These are phyloP conservation scores for Paxillus involutus DNA, from an alignment of 768 basidiomycete species.

Conservation along the genomic window DNA sequence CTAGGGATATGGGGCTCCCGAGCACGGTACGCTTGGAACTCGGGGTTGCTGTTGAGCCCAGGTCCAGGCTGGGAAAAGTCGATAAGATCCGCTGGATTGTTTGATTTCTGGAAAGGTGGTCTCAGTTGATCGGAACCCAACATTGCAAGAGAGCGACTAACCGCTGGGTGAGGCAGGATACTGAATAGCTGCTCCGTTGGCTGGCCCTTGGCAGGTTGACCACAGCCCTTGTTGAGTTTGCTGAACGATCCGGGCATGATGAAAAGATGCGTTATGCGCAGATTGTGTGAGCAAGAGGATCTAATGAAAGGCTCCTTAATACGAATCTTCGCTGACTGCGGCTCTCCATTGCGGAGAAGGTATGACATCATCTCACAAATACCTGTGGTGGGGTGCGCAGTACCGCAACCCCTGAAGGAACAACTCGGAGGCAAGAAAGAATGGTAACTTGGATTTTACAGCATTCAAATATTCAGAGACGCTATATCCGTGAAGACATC, in stretches of 20 bases:
- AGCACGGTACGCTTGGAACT: slow-evolving; percentile 45
- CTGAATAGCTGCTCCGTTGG: slow-evolving; percentile 41
- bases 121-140: background rate
- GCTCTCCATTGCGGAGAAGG: background rate
- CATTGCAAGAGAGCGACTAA: slow-evolving; percentile 26
- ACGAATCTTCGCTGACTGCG: background rate
- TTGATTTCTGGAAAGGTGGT: slow-evolving; percentile 45
- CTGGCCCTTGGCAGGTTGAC: background rate
- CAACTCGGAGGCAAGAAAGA: background rate
- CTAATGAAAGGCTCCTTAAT: slow-evolving; percentile 2
- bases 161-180: slow-evolving; percentile 65
- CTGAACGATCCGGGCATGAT: slow-evolving; percentile 18
- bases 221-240: background rate
- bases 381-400: no score
- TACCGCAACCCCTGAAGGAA: background rate
- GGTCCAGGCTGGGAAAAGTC: slow-evolving; percentile 35
- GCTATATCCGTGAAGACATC: background rate
- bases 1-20: slow-evolving; percentile 52
- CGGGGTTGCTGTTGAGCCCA: slow-evolving; percentile 39
- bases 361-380: slow-evolving; percentile 17
- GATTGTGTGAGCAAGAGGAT: background rate
- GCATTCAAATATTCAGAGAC: background rate
- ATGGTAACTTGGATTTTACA: background rate
- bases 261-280: background rate
- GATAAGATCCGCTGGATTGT: slow-evolving; percentile 54